Evolutionary conservation across 768 basidiomycete genomes (phyloP), one percentile per base, ranked within the genome.

Genomic region (button mushroom (Agaricus bisporus)): DNA sequence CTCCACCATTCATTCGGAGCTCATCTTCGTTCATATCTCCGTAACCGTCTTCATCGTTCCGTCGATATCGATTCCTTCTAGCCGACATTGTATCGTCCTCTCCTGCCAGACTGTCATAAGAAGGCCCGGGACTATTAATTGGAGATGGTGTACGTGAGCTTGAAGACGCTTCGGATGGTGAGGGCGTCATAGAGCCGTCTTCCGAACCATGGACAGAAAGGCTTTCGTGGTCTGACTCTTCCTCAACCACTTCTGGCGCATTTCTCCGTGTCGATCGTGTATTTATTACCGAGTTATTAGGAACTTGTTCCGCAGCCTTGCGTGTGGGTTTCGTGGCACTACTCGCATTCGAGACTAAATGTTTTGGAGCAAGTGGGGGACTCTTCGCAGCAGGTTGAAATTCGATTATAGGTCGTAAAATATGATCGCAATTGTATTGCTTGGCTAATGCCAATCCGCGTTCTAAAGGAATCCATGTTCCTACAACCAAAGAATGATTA

Each of bases 401-500:
- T 66, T 98, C 94, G 57, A 98, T 90, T 57, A 99, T 92, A 26
- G 97, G 93, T 35, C 90, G 86, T 17, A 99, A 77, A 15, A 89
- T 76, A 18, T 73, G 64, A 62, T 97, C 93, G 63, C 95, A 94
- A 58, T 92, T 90, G 70, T 98, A 98, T 67, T 98, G 94, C 63
- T 82, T 90, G 22, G 93, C 88, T 26, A 99, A 76, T 25, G 72
- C 73, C 45, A 98, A 70, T 2, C 95, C 95, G 53, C 94, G 80
- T 47, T 95, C 92, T 54, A 95, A 83, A 18, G 97, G 97, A 58
- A 99, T 94, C 97, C 97, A 99, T 20, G 97, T 99, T 12, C 97
- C 97, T 98, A 26, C 1, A 15, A 46, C 22, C 18, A 62, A 29
- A 44, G 25, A 38, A 52, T 14, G 29, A 45, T 57, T 35, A 51